These are phyloP conservation scores for Fusarium sp. DNA, from an alignment of 2,329 filamentous ascomycete species.

Conservation along the genomic window DNA sequence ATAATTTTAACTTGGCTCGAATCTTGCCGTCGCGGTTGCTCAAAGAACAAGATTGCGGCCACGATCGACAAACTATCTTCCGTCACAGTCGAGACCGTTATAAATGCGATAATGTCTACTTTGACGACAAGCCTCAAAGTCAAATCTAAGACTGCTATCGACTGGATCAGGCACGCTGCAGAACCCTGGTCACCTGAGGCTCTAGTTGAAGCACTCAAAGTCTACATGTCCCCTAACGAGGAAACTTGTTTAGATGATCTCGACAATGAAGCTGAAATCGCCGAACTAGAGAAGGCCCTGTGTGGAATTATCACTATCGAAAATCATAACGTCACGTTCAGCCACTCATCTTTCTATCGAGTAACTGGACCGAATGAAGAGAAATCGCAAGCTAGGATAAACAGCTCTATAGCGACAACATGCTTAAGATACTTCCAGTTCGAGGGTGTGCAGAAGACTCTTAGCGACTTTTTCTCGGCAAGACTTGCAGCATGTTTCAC, in stretches of 20 bases:
- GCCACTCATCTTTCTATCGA: not conserved
- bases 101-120: too few species aligned
- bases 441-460: not conserved
- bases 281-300: not conserved
- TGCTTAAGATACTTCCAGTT: conserved; percentile 1
- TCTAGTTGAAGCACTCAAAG: not conserved
- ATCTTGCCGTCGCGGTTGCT: too few species aligned
- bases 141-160: not conserved
- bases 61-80: too few species aligned
- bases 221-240: not conserved
- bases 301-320: not conserved
- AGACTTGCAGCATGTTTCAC: not conserved
- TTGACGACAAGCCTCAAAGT: not conserved
- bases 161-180: not conserved
- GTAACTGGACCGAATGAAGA: not conserved
- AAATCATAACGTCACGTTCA: not conserved
- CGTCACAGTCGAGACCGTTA: too few species aligned
- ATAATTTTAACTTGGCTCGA: too few species aligned
- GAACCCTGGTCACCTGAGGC: conserved; percentile 3
- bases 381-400: not conserved
- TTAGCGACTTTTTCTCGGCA: not conserved
- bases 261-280: not conserved
- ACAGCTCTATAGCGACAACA: not conserved
- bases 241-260: not conserved
- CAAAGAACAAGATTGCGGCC: too few species aligned